Evolutionary conservation across 106 monocot genomes (phyloP).

Genomic region (Dioscorea dumetorum): DNA sequence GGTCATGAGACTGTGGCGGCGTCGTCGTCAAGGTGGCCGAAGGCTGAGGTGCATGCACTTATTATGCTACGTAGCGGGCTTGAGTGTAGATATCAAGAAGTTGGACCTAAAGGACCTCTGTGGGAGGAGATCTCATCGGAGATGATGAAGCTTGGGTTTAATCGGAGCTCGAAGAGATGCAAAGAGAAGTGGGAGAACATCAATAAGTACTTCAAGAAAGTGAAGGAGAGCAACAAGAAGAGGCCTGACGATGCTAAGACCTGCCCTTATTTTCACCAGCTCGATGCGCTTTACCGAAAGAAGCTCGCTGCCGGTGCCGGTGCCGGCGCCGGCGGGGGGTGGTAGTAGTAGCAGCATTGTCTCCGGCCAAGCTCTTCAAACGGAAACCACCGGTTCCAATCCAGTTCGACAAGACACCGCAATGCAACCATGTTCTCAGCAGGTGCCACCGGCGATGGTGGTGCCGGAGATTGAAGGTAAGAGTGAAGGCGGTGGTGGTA

Average conservation of each 20-base stretch:
- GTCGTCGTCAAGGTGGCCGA: slow-evolving; percentile 66
- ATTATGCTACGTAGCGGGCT: slow-evolving; percentile 51
- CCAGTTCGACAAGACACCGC: too few species aligned
- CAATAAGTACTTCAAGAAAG: slow-evolving; percentile 95
- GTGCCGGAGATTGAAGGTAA: background rate
- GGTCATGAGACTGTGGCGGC: background rate
- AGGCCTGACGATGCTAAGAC: slow-evolving; percentile 79
- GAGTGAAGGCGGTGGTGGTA: too few species aligned
- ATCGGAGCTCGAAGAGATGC: slow-evolving; percentile 67
- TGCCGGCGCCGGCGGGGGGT: too few species aligned
- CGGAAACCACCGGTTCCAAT: background rate
- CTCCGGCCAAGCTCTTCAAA: background rate
- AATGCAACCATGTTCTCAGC: too few species aligned
- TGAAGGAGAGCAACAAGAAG: slow-evolving; percentile 89
- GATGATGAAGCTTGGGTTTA: slow-evolving; percentile 59
- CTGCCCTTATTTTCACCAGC: slow-evolving; percentile 85
- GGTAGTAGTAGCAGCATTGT: too few species aligned
- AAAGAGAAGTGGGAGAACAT: slow-evolving; percentile 99
- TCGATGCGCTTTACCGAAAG: slow-evolving; percentile 67
- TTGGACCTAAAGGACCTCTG: slow-evolving; percentile 67
- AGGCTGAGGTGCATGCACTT: slow-evolving; percentile 64
- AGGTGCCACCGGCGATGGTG: background rate
- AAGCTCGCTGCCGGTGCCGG: slow-evolving; percentile 6
- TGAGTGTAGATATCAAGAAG: slow-evolving; percentile 58
- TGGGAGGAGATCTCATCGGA: slow-evolving; percentile 80